Percentiles rank a stretch among this genome's conserved stretches.
These are phyloP conservation scores for Penicillium polonicum DNA, from an alignment of 2,329 filamentous ascomycete genomes.

Conservation along the genomic window DNA sequence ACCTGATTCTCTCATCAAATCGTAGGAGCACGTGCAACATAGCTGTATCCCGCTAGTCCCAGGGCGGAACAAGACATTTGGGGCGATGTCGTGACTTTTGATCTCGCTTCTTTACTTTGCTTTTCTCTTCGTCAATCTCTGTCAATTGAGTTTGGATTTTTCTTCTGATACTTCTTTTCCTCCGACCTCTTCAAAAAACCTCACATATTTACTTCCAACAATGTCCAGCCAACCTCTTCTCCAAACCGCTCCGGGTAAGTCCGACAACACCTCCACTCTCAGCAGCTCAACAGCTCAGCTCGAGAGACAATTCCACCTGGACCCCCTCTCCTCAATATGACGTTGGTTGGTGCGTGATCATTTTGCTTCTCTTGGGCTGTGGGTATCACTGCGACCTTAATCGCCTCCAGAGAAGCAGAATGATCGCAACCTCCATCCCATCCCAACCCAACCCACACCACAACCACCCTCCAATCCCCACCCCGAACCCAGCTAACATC, in stretches of 20 bases:
- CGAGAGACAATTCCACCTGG: neutral
- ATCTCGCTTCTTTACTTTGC: neutral
- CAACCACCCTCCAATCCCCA: neutral
- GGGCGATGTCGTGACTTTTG: neutral
- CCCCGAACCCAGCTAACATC: constrained; percentile 9
- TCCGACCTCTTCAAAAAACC: constrained; percentile 13
- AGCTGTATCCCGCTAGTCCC: constrained; percentile 20
- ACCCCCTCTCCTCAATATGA: neutral
- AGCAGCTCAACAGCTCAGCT: neutral
- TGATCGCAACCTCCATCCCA: neutral
- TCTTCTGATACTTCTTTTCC: neutral
- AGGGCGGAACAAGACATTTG: constrained; percentile 7
- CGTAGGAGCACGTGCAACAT: constrained; percentile 19
- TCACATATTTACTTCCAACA: constrained; percentile 26
- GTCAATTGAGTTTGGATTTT: neutral
- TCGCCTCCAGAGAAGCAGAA: neutral
- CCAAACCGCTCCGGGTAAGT: constrained; percentile 82
- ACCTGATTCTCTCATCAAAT: constrained; percentile 18
- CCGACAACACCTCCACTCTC: neutral
- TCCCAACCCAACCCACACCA: neutral
- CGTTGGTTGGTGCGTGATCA: neutral
- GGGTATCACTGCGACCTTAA: no score
- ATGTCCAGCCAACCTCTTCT: constrained; percentile 98
- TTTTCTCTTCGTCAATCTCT: neutral
- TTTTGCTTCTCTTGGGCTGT: neutral